Percentiles rank a stretch among this genome's conserved stretches.
These are phyloP conservation scores for Tremellales sp. DNA, from an alignment of 1,284 basidiomycete genomes.

Conservation along the genomic window DNA sequence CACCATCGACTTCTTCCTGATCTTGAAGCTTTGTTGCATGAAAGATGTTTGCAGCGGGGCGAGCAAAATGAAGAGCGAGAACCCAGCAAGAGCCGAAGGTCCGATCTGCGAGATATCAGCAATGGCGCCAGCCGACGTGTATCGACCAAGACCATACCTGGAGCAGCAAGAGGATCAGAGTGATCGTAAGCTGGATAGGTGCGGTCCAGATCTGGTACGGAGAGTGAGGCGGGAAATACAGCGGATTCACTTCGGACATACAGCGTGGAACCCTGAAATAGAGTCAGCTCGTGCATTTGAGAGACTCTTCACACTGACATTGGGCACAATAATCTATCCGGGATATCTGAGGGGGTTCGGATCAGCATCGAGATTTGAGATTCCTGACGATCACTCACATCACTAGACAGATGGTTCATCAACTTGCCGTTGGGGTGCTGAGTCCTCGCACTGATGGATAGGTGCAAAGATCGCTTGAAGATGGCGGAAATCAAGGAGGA, in stretches of 20 bases:
- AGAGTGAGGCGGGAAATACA: slow-evolving; percentile 1
- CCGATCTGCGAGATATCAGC: slow-evolving; percentile 55
- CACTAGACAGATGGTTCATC: slow-evolving; percentile 69
- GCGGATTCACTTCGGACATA: slow-evolving; percentile 7
- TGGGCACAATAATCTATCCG: slow-evolving; percentile 45
- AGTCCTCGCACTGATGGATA: slow-evolving; percentile 65
- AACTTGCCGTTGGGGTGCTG: slow-evolving; percentile 64
- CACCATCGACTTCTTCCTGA: slow-evolving; percentile 59
- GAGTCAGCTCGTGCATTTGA: neutral
- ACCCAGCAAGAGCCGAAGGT: slow-evolving; percentile 70
- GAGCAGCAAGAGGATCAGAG: slow-evolving; percentile 60
- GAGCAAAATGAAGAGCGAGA: slow-evolving; percentile 65
- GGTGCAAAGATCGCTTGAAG: slow-evolving; percentile 65
- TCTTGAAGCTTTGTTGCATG: slow-evolving; percentile 64
- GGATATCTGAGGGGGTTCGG: slow-evolving; percentile 24
- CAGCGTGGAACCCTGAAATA: slow-evolving; percentile 55
- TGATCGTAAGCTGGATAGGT: slow-evolving; percentile 61
- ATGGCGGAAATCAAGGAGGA: slow-evolving; percentile 69
- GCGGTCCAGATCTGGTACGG: slow-evolving; percentile 57
- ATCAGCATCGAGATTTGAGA: neutral
- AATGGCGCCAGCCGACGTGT: neutral
- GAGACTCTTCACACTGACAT: slow-evolving; percentile 18
- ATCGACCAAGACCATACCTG: slow-evolving; percentile 49
- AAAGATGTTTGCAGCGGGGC: slow-evolving; percentile 66
- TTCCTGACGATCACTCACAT: slow-evolving; percentile 51